Conservation (phyloP, 495 filamentous ascomycete genomes). For the Talaromyces trachyspermus region DNA sequence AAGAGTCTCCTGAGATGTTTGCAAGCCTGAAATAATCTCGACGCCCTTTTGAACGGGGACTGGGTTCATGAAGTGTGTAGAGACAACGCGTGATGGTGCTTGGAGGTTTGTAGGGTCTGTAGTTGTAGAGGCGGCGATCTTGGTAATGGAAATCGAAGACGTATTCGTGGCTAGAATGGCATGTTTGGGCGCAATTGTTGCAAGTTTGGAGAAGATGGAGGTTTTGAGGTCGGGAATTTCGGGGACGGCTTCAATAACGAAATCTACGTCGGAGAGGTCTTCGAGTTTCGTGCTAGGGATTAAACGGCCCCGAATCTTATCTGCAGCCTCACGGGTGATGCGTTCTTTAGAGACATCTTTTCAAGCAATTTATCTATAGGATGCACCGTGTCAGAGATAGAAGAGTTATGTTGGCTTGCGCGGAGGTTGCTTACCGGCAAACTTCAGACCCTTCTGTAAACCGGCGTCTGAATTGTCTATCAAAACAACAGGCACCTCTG, state of each 20-base stretch:
- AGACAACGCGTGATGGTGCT: slow-evolving; percentile 79
- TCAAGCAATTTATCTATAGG: slow-evolving; percentile 75
- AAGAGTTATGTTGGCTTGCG: background rate
- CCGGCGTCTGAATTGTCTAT: slow-evolving; percentile 80
- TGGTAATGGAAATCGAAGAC: slow-evolving; percentile 93
- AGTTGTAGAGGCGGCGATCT: slow-evolving; percentile 80
- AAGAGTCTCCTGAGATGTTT: slow-evolving; percentile 76
- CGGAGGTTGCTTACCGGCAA: slow-evolving; percentile 57
- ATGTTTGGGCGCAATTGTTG: slow-evolving; percentile 75
- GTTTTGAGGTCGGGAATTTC: slow-evolving; percentile 86
- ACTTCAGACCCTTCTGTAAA: slow-evolving; percentile 85
- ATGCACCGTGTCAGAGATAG: background rate
- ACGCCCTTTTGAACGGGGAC: slow-evolving; percentile 96
- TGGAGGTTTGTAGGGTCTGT: slow-evolving; percentile 68
- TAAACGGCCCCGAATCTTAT: slow-evolving; percentile 60
- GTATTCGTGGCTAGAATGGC: slow-evolving; percentile 96
- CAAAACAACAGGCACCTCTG: slow-evolving; percentile 74
- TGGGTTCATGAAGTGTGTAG: slow-evolving; percentile 99
- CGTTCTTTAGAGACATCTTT: slow-evolving; percentile 85
- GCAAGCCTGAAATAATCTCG: slow-evolving; percentile 90
- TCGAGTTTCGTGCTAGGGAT: slow-evolving; percentile 65
- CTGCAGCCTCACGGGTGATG: slow-evolving; percentile 71
- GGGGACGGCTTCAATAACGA: slow-evolving; percentile 95
- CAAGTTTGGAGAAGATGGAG: slow-evolving; percentile 78
- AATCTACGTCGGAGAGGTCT: slow-evolving; percentile 78